Percentiles rank a stretch among this genome's conserved stretches.
Conservation (phyloP, 2,329 filamentous ascomycete genomes). For the Albophoma yamanashiensis region DNA sequence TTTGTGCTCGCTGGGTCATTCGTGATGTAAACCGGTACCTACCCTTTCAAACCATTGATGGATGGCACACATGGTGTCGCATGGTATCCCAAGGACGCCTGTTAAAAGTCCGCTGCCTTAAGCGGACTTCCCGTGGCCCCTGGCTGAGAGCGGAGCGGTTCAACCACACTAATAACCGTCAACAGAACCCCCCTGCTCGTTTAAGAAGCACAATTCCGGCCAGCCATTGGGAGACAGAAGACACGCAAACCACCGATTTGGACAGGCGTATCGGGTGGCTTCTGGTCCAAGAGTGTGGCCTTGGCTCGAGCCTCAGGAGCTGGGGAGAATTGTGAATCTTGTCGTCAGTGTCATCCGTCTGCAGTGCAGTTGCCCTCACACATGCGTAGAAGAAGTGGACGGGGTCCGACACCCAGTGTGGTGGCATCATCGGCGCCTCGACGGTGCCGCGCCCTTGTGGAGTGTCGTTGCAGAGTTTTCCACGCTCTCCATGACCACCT, state of each 20-base stretch:
- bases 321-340: not conserved
- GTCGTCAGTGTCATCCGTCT: not conserved
- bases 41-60: not conserved
- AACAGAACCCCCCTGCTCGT: not conserved
- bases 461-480: not conserved
- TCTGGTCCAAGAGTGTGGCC: not conserved
- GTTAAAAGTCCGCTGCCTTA: not conserved
- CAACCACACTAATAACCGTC: not conserved
- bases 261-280: not conserved
- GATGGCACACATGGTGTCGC: not conserved
- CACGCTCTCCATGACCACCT: not conserved
- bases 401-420: not conserved
- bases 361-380: not conserved
- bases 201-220: not conserved
- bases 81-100: not conserved
- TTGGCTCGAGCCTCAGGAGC: not conserved
- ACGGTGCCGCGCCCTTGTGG: not conserved
- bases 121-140: not conserved
- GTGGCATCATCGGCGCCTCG: not conserved
- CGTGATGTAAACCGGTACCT: not conserved
- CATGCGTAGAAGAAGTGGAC: not conserved
- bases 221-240: not conserved
- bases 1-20: not conserved
- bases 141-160: too few relatives aligned
- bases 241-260: not conserved